Conservation (phyloP, 2,329 filamentous ascomycete genomes). For the Graphiopsis chlorocephala region DNA sequence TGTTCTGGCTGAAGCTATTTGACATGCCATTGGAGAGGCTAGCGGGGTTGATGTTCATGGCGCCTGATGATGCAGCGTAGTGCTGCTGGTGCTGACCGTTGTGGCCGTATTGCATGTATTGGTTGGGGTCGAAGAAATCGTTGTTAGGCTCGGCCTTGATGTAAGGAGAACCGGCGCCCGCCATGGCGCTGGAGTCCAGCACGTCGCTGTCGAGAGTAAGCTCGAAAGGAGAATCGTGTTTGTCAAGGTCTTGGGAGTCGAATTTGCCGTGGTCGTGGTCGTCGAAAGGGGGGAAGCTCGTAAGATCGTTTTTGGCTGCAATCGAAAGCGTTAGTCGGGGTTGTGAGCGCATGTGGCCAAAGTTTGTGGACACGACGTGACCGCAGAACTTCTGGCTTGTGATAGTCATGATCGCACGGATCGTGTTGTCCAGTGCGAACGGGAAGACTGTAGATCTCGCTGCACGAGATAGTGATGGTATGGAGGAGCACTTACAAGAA, state of each 20-base stretch:
- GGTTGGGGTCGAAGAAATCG: constrained; percentile 55
- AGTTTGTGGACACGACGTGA: not conserved
- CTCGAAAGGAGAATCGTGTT: constrained; percentile 37
- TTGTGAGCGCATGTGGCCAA: not conserved
- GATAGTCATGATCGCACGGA: not conserved
- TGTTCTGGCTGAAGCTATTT: constrained; percentile 57
- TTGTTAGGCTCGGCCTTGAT: constrained; percentile 69
- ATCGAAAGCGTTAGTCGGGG: not conserved
- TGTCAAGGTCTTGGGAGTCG: constrained; percentile 21
- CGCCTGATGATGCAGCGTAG: constrained; percentile 39
- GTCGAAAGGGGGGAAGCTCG: constrained; percentile 35
- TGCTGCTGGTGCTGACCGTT: constrained; percentile 25
- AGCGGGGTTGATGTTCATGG: constrained; percentile 73
- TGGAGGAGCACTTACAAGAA: constrained; percentile 25
- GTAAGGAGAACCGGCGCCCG: constrained; percentile 57
- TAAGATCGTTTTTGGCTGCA: constrained; percentile 25
- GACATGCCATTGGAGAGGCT: constrained; percentile 68
- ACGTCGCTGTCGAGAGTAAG: constrained; percentile 32
- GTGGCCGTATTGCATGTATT: constrained; percentile 32
- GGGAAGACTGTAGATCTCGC: not conserved
- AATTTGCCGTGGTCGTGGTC: constrained; percentile 25
- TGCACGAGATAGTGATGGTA: not conserved
- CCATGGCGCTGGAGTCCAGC: constrained; percentile 43
- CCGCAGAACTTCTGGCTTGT: not conserved
- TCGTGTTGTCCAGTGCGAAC: not conserved